These are phyloP conservation scores for Sparassis latifolia DNA, from an alignment of 1,284 basidiomycete species.

Conservation along the genomic window DNA sequence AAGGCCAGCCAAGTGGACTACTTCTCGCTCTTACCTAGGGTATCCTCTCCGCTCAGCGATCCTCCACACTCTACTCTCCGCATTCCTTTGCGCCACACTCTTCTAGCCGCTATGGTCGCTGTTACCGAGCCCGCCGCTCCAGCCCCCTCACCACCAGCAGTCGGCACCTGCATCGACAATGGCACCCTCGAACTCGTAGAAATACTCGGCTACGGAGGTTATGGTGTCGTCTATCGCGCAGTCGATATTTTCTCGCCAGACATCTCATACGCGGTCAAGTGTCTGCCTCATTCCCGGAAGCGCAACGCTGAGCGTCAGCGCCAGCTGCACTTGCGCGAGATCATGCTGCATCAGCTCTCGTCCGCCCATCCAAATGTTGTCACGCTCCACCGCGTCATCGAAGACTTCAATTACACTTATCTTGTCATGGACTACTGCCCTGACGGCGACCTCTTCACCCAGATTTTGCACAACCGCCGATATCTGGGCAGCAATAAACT, in stretches of 20 bases:
- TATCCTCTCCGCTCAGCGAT: conserved; percentile 19
- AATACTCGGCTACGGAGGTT: conserved; percentile 90
- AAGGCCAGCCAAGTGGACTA: conserved; percentile 16
- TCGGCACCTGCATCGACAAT: conserved; percentile 77
- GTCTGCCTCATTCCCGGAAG: conserved; percentile 58
- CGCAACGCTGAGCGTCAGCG: conserved; percentile 57
- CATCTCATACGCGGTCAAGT: conserved; percentile 87
- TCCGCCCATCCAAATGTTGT: conserved; percentile 85
- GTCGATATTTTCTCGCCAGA: conserved; percentile 52
- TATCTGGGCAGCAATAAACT: conserved; percentile 76
- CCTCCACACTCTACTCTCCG: conserved; percentile 16
- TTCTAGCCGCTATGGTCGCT: conserved; percentile 45
- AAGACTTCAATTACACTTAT: conserved; percentile 62
- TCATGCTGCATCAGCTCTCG: conserved; percentile 85
- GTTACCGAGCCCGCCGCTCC: conserved; percentile 30
- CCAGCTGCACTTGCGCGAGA: conserved; percentile 71
- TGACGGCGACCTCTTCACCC: conserved; percentile 89
- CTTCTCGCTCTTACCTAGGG: conserved; percentile 17
- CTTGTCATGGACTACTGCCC: conserved; percentile 68
- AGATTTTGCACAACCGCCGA: conserved; percentile 70
- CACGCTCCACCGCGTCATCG: conserved; percentile 84
- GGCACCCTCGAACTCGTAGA: conserved; percentile 83
- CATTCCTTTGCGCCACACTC: conserved; percentile 37
- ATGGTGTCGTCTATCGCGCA: conserved; percentile 94
- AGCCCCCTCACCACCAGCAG: conserved; percentile 54